phyloP scores from a whole-genome alignment of 352 stramenopile genomes.

The Phytophthora pistaciae region DNA sequence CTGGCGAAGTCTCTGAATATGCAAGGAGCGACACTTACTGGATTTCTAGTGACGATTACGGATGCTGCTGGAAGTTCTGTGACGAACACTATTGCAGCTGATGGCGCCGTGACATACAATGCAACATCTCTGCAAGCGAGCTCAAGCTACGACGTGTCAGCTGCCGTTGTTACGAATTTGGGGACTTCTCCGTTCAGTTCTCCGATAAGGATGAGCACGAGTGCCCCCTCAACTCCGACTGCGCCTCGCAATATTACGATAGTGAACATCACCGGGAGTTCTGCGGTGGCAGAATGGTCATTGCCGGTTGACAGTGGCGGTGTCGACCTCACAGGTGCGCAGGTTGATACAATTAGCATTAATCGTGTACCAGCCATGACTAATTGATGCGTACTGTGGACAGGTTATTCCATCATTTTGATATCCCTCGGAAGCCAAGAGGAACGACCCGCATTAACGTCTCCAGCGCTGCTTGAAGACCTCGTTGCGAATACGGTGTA shows the following conservation, averaged over 20 bases:
- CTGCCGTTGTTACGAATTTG: slow-evolving; percentile 50
- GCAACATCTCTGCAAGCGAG: slow-evolving; percentile 41
- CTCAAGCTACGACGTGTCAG: slow-evolving; percentile 41
- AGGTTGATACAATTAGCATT: neutral
- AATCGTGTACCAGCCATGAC: neutral
- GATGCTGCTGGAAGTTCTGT: slow-evolving; percentile 27
- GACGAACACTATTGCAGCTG: slow-evolving; percentile 25
- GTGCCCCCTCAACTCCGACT: slow-evolving; percentile 35
- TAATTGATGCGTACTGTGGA: slow-evolving; percentile 4
- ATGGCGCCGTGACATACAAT: slow-evolving; percentile 30
- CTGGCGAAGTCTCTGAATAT: slow-evolving; percentile 60
- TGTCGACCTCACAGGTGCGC: slow-evolving; percentile 48
- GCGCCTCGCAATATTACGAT: slow-evolving; percentile 38
- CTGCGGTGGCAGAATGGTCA: slow-evolving; percentile 45
- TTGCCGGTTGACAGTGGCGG: slow-evolving; percentile 57
- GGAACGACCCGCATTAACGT: slow-evolving; percentile 7
- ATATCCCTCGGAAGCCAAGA: slow-evolving; percentile 27
- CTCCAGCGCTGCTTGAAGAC: slow-evolving; percentile 30
- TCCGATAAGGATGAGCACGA: slow-evolving; percentile 34
- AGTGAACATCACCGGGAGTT: slow-evolving; percentile 46
- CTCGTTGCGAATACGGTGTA: slow-evolving; percentile 55
- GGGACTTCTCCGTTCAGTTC: slow-evolving; percentile 51
- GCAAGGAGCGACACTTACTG: slow-evolving; percentile 51
- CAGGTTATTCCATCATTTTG: slow-evolving; percentile 39
- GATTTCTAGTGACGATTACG: slow-evolving; percentile 53